Conservation (phyloP, 225 moss, liverwort and hornwort genomes). For the Lunularia cruciata region DNA sequence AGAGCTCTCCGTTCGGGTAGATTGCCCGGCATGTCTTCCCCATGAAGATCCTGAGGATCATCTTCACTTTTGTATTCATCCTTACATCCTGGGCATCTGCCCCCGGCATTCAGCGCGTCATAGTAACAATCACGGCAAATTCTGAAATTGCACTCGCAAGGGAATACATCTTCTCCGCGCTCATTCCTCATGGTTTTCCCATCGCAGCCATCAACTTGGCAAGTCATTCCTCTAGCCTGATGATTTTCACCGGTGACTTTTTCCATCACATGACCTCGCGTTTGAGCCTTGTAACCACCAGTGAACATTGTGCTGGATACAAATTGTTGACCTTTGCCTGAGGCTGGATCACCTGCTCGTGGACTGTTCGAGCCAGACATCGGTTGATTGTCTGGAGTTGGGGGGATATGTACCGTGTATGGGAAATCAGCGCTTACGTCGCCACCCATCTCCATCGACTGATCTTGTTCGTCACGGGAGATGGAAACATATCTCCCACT, state of each 20-base stretch:
- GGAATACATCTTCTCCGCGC: constrained; percentile 73
- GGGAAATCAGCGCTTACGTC: constrained; percentile 80
- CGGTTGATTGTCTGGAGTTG: constrained; percentile 59
- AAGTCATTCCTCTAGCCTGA: constrained; percentile 35
- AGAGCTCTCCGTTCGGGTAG: constrained; percentile 41
- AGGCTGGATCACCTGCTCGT: constrained; percentile 37
- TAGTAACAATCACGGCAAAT: constrained; percentile 90
- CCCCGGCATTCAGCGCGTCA: constrained; percentile 56
- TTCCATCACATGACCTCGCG: constrained; percentile 83
- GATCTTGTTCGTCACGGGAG: constrained; percentile 62
- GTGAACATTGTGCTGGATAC: constrained; percentile 91
- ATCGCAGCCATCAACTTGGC: constrained; percentile 72
- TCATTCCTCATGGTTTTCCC: constrained; percentile 76
- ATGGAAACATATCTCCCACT: constrained; percentile 77
- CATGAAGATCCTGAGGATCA: constrained; percentile 23
- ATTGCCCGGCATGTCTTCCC: constrained; percentile 17
- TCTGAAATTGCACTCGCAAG: constrained; percentile 76
- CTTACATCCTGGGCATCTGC: constrained; percentile 84
- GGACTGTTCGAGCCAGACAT: constrained; percentile 36
- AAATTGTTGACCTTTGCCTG: constrained; percentile 59
- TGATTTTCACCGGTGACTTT: constrained; percentile 46
- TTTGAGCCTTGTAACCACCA: constrained; percentile 75
- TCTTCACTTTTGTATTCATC: constrained; percentile 61
- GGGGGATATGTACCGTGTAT: constrained; percentile 74
- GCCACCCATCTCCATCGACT: constrained; percentile 52